Evolutionary conservation across 495 filamentous ascomycete genomes (phyloP).

Genomic region (Neurospora discreta): DNA sequence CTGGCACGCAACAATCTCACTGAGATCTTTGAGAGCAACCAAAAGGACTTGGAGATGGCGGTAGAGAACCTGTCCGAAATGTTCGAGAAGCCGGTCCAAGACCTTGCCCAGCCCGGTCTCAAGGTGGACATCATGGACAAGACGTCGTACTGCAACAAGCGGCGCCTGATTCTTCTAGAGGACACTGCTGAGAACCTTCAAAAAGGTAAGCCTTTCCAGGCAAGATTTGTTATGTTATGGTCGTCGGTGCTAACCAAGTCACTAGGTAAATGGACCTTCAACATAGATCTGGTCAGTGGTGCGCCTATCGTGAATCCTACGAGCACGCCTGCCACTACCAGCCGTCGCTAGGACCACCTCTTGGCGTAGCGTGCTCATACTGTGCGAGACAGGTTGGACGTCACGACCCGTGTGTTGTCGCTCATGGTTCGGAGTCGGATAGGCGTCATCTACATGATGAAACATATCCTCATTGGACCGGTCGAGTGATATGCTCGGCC

Average conservation of each 20-base stretch:
- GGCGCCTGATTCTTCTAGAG: constrained; percentile 75
- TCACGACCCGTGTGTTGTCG: neutral
- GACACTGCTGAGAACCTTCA: constrained; percentile 88
- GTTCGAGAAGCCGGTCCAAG: constrained; percentile 88
- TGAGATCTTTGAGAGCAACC: constrained; percentile 97
- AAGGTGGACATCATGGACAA: constrained; percentile 98
- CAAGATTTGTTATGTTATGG: too few relatives aligned
- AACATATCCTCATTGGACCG: neutral
- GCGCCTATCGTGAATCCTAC: neutral
- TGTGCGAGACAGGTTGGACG: neutral
- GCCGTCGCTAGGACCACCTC: constrained; percentile 4
- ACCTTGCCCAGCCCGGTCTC: constrained; percentile 57
- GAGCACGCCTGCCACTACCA: constrained; percentile 11
- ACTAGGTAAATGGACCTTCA: constrained; percentile 37
- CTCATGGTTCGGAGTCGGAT: neutral
- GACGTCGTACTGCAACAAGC: constrained; percentile 89
- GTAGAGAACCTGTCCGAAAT: constrained; percentile 92
- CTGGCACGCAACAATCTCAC: constrained; percentile 89
- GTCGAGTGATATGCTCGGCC: neutral
- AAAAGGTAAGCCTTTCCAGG: constrained; percentile 50
- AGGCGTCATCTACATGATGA: neutral
- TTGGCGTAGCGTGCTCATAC: neutral
- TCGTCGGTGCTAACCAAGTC: neutral
- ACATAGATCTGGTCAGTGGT: constrained; percentile 25
- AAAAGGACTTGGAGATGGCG: constrained; percentile 94